A percentile compares a stretch with the other conserved stretches of the same genome.
phyloP scores from a whole-genome alignment of 1,284 basidiomycete species.

The Austroboletus olivaceoglutinosus region DNA sequence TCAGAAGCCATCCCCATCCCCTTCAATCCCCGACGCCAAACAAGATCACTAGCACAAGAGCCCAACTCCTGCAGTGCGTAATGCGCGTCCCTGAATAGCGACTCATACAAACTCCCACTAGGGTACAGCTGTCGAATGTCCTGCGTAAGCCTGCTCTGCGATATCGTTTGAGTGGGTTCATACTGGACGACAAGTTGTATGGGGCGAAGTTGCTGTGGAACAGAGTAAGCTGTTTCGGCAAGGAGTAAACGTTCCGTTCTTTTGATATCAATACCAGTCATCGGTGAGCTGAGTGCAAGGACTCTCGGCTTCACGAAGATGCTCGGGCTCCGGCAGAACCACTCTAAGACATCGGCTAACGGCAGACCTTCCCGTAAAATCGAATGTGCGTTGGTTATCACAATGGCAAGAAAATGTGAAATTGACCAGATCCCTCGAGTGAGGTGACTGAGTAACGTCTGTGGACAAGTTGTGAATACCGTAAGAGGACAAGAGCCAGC shows the following conservation, averaged over 20 bases:
- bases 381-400: slow-evolving; percentile 40
- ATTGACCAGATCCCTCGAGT: slow-evolving; percentile 34
- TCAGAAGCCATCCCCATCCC: slow-evolving; percentile 29
- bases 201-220: slow-evolving; percentile 36
- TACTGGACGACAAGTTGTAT: slow-evolving; percentile 38
- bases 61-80: slow-evolving; percentile 53
- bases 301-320: slow-evolving; percentile 41
- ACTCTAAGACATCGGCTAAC: slow-evolving; percentile 43
- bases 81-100: slow-evolving; percentile 46
- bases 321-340: slow-evolving; percentile 43
- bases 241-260: slow-evolving; percentile 41
- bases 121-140: slow-evolving; percentile 40
- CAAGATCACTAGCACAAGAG: slow-evolving; percentile 58
- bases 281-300: slow-evolving; percentile 40
- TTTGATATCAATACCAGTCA: slow-evolving; percentile 32
- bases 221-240: slow-evolving; percentile 34
- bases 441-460: slow-evolving; percentile 34
- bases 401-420: slow-evolving; percentile 42
- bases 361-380: slow-evolving; percentile 27
- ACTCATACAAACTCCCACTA: slow-evolving; percentile 36
- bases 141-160: slow-evolving; percentile 36
- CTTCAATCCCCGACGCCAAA: slow-evolving; percentile 56
- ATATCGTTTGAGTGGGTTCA: slow-evolving; percentile 24
- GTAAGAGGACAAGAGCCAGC: slow-evolving; percentile 1
- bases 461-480: slow-evolving; percentile 8